Base-by-base conservation (phyloP, 805 yeast genomes). In the Zygotorulaspora danielsina region DNA sequence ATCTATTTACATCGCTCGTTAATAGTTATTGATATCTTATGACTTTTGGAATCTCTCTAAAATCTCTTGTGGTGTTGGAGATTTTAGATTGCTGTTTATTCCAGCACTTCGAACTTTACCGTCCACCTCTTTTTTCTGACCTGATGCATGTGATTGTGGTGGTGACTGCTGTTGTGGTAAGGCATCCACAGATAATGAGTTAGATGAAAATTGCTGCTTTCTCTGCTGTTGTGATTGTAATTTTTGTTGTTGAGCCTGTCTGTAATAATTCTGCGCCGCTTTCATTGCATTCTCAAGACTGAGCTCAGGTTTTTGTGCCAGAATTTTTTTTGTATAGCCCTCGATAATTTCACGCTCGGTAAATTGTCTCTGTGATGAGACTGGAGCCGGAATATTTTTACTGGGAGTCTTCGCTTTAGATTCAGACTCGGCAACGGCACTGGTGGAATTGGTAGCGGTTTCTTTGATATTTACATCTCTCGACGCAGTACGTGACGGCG, bases 61-160 rank as follows among this genome's bases (percentile, higher is more conserved):
- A 33, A 58, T 57, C 38, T 63, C 68, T 38, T 48, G 59, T 8
- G 63, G 61, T 2, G 65, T 57, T 3, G 66, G 64, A 19, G 65
- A 57, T 24, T 45, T 46, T 8, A 53, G 46, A 41, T 53, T 53
- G 13, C 33, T 26, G 26, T 33, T 48, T 4, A 39, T 26, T 19
- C 34, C 40, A 19, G 44, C 16, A 15, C 31, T 12, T 27, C 10
- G 10, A 10, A 12, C 31, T 5, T 27, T 27, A 27, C 15, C 15
- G 8, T 27, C 19, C 10, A 15, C 35, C 17, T 19, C 29, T 5
- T 34, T 10, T 26, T 26, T 39, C 26, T 31, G 34, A 12, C 37
- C 42, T 28, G 41, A 28, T 39, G 37, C 15, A 26, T 38, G 10
- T 35, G 30, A 19, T 25, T 39, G 43, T 20, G 34, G 40, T 24